phyloP scores from a whole-genome alignment of 192 early-diverging fungal species.

The Lobosporangium transversale region DNA sequence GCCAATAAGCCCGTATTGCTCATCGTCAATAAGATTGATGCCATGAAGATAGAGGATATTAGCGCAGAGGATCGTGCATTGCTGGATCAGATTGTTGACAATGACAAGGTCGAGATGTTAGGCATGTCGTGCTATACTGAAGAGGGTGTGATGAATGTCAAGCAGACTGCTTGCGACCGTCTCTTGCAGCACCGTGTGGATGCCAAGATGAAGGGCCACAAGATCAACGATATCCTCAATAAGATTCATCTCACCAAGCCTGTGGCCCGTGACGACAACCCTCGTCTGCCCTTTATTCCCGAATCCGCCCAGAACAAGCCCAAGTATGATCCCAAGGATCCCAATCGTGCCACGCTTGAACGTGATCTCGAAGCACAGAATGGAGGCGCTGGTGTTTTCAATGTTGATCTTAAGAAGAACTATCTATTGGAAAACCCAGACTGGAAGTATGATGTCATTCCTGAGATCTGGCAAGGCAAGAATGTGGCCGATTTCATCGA shows the following conservation, averaged over 20 bases:
- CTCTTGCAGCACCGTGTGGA: slow-evolving; percentile 93
- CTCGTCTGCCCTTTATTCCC: slow-evolving; percentile 87
- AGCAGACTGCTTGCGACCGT: slow-evolving; percentile 93
- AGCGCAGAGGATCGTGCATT: slow-evolving; percentile 73
- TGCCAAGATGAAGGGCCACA: slow-evolving; percentile 91
- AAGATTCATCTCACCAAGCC: slow-evolving; percentile 96
- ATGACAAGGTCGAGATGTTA: slow-evolving; percentile 76
- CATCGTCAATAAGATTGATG: slow-evolving; percentile 97
- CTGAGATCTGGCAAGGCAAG: slow-evolving; percentile 98
- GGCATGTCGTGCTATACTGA: slow-evolving; percentile 94
- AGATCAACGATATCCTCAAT: slow-evolving; percentile 93
- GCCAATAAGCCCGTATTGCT: slow-evolving; percentile 97
- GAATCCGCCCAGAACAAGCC: slow-evolving; percentile 69
- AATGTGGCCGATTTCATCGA: slow-evolving; percentile 99
- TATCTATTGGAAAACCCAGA: slow-evolving; percentile 86
- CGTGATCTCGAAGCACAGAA: slow-evolving; percentile 88
- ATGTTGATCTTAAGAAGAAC: slow-evolving; percentile 92
- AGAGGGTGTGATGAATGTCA: slow-evolving; percentile 96
- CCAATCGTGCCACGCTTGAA: slow-evolving; percentile 84
- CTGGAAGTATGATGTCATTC: slow-evolving; percentile 98
- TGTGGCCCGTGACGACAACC: slow-evolving; percentile 81
- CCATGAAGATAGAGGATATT: slow-evolving; percentile 82
- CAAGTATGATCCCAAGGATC: slow-evolving; percentile 85
- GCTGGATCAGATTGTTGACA: slow-evolving; percentile 76
- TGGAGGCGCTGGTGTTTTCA: slow-evolving; percentile 98